These are phyloP conservation scores for Exophiala spinifera DNA, from an alignment of 2,329 filamentous ascomycete genomes.

Conservation along the genomic window DNA sequence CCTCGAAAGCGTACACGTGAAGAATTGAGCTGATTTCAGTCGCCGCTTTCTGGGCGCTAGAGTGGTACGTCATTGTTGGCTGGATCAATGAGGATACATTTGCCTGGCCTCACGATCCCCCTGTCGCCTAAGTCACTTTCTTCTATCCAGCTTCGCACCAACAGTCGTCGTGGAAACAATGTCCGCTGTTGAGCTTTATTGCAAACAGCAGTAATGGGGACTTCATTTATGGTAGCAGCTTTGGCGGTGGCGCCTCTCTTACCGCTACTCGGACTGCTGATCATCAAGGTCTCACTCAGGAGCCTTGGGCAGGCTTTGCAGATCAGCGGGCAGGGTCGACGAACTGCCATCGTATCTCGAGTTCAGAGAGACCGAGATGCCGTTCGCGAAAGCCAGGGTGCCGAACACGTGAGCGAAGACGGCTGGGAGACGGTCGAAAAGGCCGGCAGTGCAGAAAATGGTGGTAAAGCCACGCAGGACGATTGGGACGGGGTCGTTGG, in stretches of 20 bases:
- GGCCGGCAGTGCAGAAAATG: slow-evolving; percentile 45
- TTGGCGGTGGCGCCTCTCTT: slow-evolving; percentile 20
- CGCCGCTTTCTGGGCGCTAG: background rate
- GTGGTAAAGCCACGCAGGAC: slow-evolving; percentile 44
- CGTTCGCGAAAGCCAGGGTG: slow-evolving; percentile 32
- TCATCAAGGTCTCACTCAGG: slow-evolving; percentile 14
- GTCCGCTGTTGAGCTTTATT: slow-evolving; percentile 7
- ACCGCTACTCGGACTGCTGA: slow-evolving; percentile 15
- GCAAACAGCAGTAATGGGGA: slow-evolving; percentile 19
- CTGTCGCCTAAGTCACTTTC: background rate
- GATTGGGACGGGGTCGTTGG: slow-evolving; percentile 84
- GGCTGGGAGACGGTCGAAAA: slow-evolving; percentile 68
- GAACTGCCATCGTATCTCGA: slow-evolving; percentile 21
- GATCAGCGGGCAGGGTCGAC: slow-evolving; percentile 16
- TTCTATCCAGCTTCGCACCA: background rate
- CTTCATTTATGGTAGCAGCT: slow-evolving; percentile 17
- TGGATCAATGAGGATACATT: slow-evolving; percentile 2
- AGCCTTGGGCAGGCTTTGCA: slow-evolving; percentile 21
- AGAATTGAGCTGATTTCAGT: slow-evolving; percentile 1
- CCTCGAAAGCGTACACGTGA: background rate
- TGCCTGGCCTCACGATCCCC: background rate
- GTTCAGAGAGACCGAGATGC: slow-evolving; percentile 32
- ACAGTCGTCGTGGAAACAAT: slow-evolving; percentile 12
- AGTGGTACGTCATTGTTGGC: slow-evolving; percentile 19
- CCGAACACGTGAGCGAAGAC: slow-evolving; percentile 44